These are phyloP conservation scores for Hippophae tibetana DNA, from an alignment of 306 rosid genomes.

Conservation along the genomic window DNA sequence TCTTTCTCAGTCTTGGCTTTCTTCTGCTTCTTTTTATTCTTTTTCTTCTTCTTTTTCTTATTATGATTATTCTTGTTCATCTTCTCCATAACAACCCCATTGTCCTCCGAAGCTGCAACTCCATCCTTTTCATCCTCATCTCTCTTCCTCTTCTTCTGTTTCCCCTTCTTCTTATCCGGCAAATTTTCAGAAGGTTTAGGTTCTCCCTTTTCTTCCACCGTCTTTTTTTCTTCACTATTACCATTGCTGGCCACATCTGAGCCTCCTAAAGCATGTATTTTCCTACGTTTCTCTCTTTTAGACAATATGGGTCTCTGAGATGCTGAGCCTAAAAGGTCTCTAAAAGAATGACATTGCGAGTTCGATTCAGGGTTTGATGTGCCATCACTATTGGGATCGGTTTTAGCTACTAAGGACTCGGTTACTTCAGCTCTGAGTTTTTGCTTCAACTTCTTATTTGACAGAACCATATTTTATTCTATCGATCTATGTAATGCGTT, in stretches of 20 bases:
- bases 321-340: conserved; percentile 34
- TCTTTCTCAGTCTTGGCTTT: conserved; percentile 20
- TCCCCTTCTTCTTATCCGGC: conserved; percentile 12
- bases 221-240: conserved; percentile 7
- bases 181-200: conserved; percentile 20
- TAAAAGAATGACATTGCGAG: conserved; percentile 25
- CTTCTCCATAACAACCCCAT: conserved; percentile 25
- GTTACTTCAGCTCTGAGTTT: conserved; percentile 46
- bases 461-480: conserved; percentile 57
- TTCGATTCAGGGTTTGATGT: conserved; percentile 20
- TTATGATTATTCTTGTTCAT: conserved; percentile 23
- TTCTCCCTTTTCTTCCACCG: conserved; percentile 16
- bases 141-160: conserved; percentile 19
- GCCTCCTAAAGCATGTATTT: conserved; percentile 24
- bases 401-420: conserved; percentile 19
- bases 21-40: conserved; percentile 17
- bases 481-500: not conserved
- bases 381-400: conserved; percentile 7
- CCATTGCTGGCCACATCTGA: conserved; percentile 12
- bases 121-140: conserved; percentile 15
- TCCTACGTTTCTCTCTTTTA: conserved; percentile 69
- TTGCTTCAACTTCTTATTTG: conserved; percentile 74
- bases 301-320: conserved; percentile 44
- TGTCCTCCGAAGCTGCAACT: conserved; percentile 12
- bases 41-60: conserved; percentile 18